Conservation (phyloP, 176 grass and related monocot genomes). For the Elymus sibiricus region DNA sequence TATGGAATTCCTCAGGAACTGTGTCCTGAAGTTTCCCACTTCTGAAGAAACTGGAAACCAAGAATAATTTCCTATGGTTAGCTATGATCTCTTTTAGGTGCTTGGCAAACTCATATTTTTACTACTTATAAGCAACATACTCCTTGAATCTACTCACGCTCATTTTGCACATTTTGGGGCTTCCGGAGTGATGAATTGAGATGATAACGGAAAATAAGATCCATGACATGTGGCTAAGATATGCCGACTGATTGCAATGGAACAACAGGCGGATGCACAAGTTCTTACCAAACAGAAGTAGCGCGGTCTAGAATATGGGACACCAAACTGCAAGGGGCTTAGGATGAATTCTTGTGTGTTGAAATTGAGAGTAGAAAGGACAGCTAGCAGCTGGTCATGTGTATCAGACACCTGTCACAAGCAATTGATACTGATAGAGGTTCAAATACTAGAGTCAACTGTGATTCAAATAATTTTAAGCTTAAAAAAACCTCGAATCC, state of each 20-base stretch:
- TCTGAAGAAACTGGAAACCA: conserved; percentile 10
- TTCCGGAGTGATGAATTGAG: neutral
- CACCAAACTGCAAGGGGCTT: conserved; percentile 85
- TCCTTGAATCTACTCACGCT: neutral
- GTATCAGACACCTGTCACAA: conserved; percentile 80
- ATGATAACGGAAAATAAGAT: neutral
- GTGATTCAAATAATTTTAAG: conserved; percentile 4
- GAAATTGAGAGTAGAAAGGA: conserved; percentile 75
- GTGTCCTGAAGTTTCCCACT: neutral
- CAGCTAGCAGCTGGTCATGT: conserved; percentile 67
- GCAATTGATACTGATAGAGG: neutral
- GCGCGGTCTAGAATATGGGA: conserved; percentile 97
- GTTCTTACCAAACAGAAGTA: conserved; percentile 90
- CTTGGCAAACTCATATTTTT: conserved; percentile 5
- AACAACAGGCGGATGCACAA: neutral
- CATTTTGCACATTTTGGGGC: neutral
- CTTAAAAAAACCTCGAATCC: conserved; percentile 84
- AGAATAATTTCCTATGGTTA: neutral
- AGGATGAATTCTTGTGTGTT: conserved; percentile 86
- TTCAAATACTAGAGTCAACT: neutral
- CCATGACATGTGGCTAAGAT: neutral
- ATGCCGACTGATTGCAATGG: neutral
- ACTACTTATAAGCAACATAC: neutral
- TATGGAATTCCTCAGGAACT: neutral
- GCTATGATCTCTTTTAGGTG: neutral